Percentiles rank a stretch among this genome's conserved stretches.
phyloP scores from a whole-genome alignment of 352 stramenopile species.

The Pythium rhizo-oryzae region DNA sequence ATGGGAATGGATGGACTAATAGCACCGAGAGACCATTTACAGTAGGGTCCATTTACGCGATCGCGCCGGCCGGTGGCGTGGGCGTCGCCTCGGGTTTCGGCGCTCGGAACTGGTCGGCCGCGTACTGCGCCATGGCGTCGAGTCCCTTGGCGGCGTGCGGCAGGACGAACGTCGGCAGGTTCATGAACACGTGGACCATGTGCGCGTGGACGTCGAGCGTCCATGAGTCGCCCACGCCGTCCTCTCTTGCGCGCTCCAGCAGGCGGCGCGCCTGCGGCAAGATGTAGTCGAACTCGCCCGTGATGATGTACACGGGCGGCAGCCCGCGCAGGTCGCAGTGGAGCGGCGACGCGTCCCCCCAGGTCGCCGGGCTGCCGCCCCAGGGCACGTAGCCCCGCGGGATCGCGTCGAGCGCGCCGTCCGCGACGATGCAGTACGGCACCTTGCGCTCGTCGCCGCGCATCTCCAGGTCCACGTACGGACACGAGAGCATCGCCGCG shows the following conservation, averaged over 20 bases:
- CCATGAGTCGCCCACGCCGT: constrained; percentile 24
- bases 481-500: constrained; percentile 26
- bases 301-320: constrained; percentile 27
- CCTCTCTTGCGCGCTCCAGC: constrained; percentile 12
- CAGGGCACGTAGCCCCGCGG: constrained; percentile 5
- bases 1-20: too few species aligned
- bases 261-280: constrained; percentile 16
- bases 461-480: constrained; percentile 46
- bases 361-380: constrained; percentile 19
- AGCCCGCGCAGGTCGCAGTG: constrained; percentile 19
- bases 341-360: constrained; percentile 26
- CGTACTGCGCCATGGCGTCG: constrained; percentile 27
- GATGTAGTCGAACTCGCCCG: constrained; percentile 26
- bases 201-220: constrained; percentile 23
- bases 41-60: too few species aligned
- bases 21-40: too few species aligned
- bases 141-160: constrained; percentile 20
- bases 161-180: constrained; percentile 23
- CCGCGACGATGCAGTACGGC: constrained; percentile 24
- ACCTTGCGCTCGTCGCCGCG: constrained; percentile 26
- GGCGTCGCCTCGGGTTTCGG: not conserved
- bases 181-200: constrained; percentile 33
- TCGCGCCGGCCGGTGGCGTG: not conserved
- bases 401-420: constrained; percentile 20
- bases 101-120: constrained; percentile 6